Base-by-base conservation (phyloP, 495 filamentous ascomycete species). In the Talaromyces nanjingensis region DNA sequence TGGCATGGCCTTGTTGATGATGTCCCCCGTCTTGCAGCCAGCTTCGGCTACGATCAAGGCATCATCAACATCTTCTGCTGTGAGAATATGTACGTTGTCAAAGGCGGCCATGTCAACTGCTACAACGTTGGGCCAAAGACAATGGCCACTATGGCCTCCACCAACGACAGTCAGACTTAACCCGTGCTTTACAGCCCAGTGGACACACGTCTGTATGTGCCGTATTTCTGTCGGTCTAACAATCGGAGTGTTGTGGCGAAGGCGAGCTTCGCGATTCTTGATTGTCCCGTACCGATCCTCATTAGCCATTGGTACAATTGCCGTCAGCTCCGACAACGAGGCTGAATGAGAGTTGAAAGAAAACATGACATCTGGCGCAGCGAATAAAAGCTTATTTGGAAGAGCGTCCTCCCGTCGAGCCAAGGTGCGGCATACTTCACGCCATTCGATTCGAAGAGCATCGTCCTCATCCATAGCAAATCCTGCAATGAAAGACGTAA, bases 81-180 rank as follows among this genome's bases (percentile, higher is more conserved):
- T 54, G 65, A 80, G 58, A 70, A 86, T 73, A 66, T 80, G 70
- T 65, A 86, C 71, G 69, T 80, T 66, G 65, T 84, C 68, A 75
- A 87, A 87, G 27, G 77, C 75, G 47, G 74, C 59, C 84, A 89
- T 87, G 64, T 87, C 83, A 33, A 89, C 69, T 24, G 82, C 68
- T 59, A 86, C 79, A 47, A 86, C 79, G 64, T 78, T 75, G 54
- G 82, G 72, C 78, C 73, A 73, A 59, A 85, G 65, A 72, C 85
- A 86, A 65, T 87, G 82, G 60, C 79, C 84, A 67, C 84, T 84
- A 68, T 89, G 85, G 63, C 85, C 76, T 27, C 85, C 86, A 31
- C 84, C 83, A 58, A 87, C 24, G 57, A 87, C 74, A 11, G 80
- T 83, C 64, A 89, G 71, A 59, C 78, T 70, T 33, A 77, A 60